Conservation (phyloP, 371 early-diverging fungal genomes). For the Haplosporangium sp. region DNA sequence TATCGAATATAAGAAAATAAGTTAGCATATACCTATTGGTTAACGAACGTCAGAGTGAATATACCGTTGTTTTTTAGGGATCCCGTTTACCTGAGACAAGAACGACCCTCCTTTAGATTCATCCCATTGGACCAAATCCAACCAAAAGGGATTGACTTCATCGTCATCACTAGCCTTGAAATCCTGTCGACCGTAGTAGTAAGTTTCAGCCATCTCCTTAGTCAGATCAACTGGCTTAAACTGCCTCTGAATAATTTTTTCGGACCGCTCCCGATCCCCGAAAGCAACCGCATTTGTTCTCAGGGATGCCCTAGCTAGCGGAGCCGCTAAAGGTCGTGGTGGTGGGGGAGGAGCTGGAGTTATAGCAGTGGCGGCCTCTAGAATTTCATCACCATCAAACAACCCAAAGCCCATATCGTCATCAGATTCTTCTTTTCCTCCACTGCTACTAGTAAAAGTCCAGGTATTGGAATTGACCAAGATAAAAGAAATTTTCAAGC, state of each 20-base stretch:
- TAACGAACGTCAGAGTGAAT: too few relatives aligned
- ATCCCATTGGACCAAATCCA: constrained; percentile 58
- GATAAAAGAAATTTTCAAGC: background rate
- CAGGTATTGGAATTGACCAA: background rate
- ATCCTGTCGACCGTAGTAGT: constrained; percentile 45
- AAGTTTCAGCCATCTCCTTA: constrained; percentile 47
- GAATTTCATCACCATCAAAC: background rate
- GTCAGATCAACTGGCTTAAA: constrained; percentile 53
- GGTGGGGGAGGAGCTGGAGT: background rate
- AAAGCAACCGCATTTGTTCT: background rate
- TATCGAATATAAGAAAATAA: constrained; percentile 8
- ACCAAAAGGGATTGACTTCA: constrained; percentile 61
- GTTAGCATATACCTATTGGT: background rate
- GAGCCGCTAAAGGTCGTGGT: background rate
- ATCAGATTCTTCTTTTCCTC: constrained; percentile 6
- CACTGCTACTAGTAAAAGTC: background rate
- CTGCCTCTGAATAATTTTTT: constrained; percentile 9
- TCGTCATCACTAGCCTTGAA: constrained; percentile 5
- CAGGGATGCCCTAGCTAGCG: background rate
- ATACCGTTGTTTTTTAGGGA: too few relatives aligned
- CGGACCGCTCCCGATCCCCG: constrained; percentile 5
- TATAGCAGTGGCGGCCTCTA: background rate
- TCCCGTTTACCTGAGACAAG: constrained; percentile 56
- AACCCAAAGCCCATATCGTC: constrained; percentile 21
- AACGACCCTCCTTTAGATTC: constrained; percentile 35